Evolutionary conservation across 2,329 filamentous ascomycete species (phyloP), one percentile per base, ranked within the genome.

Genomic region (Cercospora zeina): DNA sequence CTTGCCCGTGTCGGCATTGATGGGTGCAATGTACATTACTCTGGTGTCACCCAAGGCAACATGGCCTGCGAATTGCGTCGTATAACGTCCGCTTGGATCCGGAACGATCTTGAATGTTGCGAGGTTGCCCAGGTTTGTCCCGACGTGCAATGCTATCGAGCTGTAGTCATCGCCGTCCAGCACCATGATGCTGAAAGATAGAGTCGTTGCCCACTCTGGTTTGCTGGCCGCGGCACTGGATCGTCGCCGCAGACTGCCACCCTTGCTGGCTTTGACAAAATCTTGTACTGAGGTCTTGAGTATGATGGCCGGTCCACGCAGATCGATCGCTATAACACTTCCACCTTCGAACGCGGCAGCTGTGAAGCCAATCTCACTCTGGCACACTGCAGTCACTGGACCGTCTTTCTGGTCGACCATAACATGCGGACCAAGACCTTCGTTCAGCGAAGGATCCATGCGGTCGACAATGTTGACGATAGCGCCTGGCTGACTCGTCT

Each of bases 121-220:
- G 16, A 97, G 80, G 70, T 90, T 91, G 42, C 95, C 95, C 31
- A 86, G 76, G 67, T 88, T 93, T 0, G 95, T 97, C 19, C 95
- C 95, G 1, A 96, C 90, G 68, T 97, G 96, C 68, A 95, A 89
- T 62, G 89, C 86, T 61, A 99, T 96, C 71, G 92, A 97, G 1
- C 95, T 97, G 74, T 96, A 99, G 67, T 91, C 85, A 72, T 97
- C 93, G n/a, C 89, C 90, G 47, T 97, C 95, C 3, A 97, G 79
- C 2, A 90, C 96, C 87, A 99, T 88, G 51, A 96, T 91, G 58
- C 91, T 91, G 77, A 97, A 99, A 72, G 97, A 91, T 30, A 97
- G 86, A 31, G 81, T 83, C 0, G 91, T 91, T 0, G 91, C 87
- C 84, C 87, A 96, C 71, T 97, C 93, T 53, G 79, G 73, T 57